Base-by-base conservation (phyloP, 148 eudicot genomes). In the Vaccinium vitisidaea region DNA sequence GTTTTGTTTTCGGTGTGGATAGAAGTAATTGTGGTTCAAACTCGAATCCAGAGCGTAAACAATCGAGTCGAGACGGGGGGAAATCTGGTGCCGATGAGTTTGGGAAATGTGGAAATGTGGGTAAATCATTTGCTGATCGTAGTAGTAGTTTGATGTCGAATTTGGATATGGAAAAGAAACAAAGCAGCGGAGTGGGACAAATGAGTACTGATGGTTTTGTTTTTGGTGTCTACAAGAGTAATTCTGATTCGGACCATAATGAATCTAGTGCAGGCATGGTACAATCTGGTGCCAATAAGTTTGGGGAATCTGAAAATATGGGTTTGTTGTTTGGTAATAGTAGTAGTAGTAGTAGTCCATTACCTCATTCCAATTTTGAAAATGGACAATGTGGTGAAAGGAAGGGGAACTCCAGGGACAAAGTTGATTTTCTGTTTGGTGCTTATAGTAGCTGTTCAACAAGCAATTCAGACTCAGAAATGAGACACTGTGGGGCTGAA, bases 1-100 rank as follows among this genome's bases (percentile, higher is more conserved):
- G 86, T 39, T 87, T 86, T 86, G 91, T 89, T 83, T 91, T 89
- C 67, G 91, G 89, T 84, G 84, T 79, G 1, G 65, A 83, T 50
- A 74, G 36, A 13, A 77, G 61, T 53, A 65, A 6, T 30, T 56
- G 77, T 8, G 16, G 27, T 39, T 86, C 88, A 1, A 69, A 63
- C 83, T 83, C 53, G 58, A 83, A 75, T 84, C 53, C 54, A 13
- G 82, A 50, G 61, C 12, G 15, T 36, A 80, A 50, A 71, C 83
- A 75, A 30, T 69, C 43, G 25, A 55, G 53, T 85, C 58, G 19
- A 9, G 32, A 52, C 58, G 54, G 32, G 53, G 83, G 79, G 56
- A 48, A 73, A 58, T 50, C 58, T 0, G 70, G 75, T 82, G 80
- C 58, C 46, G 21, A 80, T 75, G 58, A 49, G 32, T 52, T 69